Base-by-base conservation (phyloP, 1,139 yeast species). In the Geotrichum candidum region DNA sequence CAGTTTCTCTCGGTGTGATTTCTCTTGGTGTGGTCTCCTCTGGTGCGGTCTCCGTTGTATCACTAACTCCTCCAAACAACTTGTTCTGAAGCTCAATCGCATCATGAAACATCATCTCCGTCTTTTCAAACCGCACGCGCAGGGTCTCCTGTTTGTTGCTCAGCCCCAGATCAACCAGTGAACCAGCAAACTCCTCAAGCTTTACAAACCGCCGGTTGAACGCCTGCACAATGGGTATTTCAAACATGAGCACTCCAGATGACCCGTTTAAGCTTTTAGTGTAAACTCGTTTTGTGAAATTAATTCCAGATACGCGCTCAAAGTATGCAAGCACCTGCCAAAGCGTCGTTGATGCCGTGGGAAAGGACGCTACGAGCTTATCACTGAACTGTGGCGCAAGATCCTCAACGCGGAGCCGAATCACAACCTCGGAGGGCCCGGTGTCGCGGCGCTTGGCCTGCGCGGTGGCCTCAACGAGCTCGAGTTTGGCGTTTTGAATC, bases 401-500 rank as follows among this genome's bases (percentile, higher is more conserved):
- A 54, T 69, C 73, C 15, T 67, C 64, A 6, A 69, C 69, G 31
- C 61, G 65, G 7, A 71, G 57, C 59, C 70, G 68, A 54, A 71
- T 65, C 52, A 63, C 64, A 25, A 71, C 69, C 27, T 57, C 59
- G 13, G 59, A 38, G 18, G 54, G 58, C 31, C 54, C 53, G 4
- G 58, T 55, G 3, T 59, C 60, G 15, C 46, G 52, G 23, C 61
- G 55, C 33, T 61, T 63, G 6, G 58, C 60, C n/a, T 55, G 58
- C 27, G 59, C 63, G 9, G 64, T 56, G 3, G 65, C 67, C 3
- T 62, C 61, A 7, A 64, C 68, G 13, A 72, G 66, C 46, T 70
- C 72, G 35, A 72, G 54, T 57, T 69, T 70, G 7, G 74, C 68
- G 57, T 72, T 72, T 29, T 69, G 66, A 25, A 69, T 70, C 41